Percentiles rank a stretch among this genome's conserved stretches.
Evolutionary conservation across 1,284 basidiomycete genomes (phyloP).

Genomic region (Cryptococcus maquisensis): DNA sequence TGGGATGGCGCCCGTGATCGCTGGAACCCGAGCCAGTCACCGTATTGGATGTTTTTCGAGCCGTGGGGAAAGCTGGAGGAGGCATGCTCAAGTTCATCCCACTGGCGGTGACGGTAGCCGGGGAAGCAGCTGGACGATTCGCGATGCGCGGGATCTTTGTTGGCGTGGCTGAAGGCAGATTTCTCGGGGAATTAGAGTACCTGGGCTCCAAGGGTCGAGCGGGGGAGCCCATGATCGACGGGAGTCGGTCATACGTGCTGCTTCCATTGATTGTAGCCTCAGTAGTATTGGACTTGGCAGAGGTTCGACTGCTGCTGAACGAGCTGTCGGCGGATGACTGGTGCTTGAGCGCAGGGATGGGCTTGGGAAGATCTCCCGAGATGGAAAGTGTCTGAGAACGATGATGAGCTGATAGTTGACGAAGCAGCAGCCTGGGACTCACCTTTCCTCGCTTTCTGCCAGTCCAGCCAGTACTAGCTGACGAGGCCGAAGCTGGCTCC

Average conservation of each 20-base stretch:
- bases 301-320: conserved; percentile 12
- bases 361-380: conserved; percentile 54
- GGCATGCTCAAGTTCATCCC: conserved; percentile 1
- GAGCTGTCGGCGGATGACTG: conserved; percentile 29
- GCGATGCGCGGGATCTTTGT: conserved; percentile 93
- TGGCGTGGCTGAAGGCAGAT: conserved; percentile 53
- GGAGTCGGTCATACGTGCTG: conserved; percentile 60
- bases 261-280: conserved; percentile 42
- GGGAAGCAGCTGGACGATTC: conserved; percentile 50
- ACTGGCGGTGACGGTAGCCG: conserved; percentile 8
- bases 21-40: conserved; percentile 7
- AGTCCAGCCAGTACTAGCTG: conserved; percentile 64
- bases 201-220: conserved; percentile 50
- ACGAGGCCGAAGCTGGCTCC: neutral
- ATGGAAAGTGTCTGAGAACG: conserved; percentile 71
- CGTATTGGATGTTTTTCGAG: conserved; percentile 16
- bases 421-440: conserved; percentile 26
- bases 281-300: conserved; percentile 18
- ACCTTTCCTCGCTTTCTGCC: conserved; percentile 91
- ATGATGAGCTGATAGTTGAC: neutral
- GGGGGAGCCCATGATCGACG: conserved; percentile 84
- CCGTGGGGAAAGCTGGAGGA: conserved; percentile 5
- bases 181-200: conserved; percentile 18
- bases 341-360: conserved; percentile 17
- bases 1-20: conserved; percentile 10